Conservation (phyloP, 306 rosid species). For the Gastrolobium villosum region DNA sequence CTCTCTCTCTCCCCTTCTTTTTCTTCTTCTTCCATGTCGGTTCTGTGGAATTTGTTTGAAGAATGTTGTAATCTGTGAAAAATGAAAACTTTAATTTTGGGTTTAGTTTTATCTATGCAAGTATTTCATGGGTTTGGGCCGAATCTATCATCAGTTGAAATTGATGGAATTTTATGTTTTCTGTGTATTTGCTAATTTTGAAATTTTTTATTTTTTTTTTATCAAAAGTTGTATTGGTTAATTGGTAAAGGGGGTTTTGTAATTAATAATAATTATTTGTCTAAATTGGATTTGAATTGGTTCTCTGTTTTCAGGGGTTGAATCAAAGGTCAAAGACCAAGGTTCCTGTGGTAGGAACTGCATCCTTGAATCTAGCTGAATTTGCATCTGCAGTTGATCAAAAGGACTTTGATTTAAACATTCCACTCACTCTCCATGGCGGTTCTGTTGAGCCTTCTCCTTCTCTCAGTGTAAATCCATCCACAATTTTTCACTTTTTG, state of each 20-base stretch:
- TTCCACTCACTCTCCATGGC: slow-evolving; percentile 69
- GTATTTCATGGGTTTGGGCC: background rate
- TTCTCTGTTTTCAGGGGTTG: slow-evolving; percentile 65
- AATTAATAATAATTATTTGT: background rate
- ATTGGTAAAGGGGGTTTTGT: background rate
- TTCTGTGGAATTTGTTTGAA: background rate
- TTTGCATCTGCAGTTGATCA: slow-evolving; percentile 75
- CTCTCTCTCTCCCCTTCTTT: background rate
- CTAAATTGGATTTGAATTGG: slow-evolving; percentile 32
- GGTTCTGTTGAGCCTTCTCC: slow-evolving; percentile 64
- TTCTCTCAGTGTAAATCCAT: slow-evolving; percentile 70
- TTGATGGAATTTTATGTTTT: background rate
- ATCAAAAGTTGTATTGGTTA: background rate
- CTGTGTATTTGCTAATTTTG: background rate
- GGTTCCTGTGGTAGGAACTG: slow-evolving; percentile 77
- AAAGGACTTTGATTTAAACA: slow-evolving; percentile 75
- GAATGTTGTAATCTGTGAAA: background rate
- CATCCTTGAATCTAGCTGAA: slow-evolving; percentile 89
- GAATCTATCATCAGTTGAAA: background rate
- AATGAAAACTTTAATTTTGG: background rate
- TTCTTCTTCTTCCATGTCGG: background rate
- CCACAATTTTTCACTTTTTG: background rate
- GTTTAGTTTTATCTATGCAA: background rate
- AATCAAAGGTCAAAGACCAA: slow-evolving; percentile 81
- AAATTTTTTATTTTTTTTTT: background rate